A percentile compares a stretch with the other conserved stretches of the same genome.
Conservation (phyloP, 495 filamentous ascomycete genomes). For the Geoglossum glabrum region DNA sequence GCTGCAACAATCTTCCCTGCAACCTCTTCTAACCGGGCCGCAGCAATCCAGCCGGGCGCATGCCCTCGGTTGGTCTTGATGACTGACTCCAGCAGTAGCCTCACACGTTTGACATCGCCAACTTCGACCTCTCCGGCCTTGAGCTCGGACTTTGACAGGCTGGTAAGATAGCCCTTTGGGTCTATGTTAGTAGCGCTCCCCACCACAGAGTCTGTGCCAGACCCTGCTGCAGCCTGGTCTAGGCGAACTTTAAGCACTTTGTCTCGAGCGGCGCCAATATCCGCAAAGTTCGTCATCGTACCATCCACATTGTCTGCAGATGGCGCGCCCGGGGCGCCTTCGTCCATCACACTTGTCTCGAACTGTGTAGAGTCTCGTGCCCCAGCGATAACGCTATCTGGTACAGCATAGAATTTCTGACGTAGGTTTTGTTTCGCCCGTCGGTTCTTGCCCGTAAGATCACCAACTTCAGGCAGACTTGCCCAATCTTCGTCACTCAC, state of each 20-base stretch:
- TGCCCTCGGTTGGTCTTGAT: conserved; percentile 91
- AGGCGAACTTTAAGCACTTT: conserved; percentile 81
- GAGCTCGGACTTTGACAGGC: conserved; percentile 55
- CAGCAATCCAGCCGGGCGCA: conserved; percentile 90
- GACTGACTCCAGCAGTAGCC: conserved; percentile 80
- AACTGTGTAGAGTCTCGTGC: conserved; percentile 63
- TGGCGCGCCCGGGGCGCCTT: conserved; percentile 34
- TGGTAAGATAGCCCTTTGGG: conserved; percentile 87
- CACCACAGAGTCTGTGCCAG: conserved; percentile 43
- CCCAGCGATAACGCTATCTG: conserved; percentile 84
- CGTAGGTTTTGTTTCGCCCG: conserved; percentile 61
- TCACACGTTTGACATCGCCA: conserved; percentile 88
- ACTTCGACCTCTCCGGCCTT: conserved; percentile 64
- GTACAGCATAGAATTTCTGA: conserved; percentile 86
- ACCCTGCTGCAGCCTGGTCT: conserved; percentile 64
- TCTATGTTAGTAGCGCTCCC: conserved; percentile 87
- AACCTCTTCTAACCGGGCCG: conserved; percentile 76
- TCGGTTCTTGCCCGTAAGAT: conserved; percentile 84
- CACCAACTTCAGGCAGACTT: conserved; percentile 82
- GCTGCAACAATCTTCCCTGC: conserved; percentile 81
- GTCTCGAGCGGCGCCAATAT: conserved; percentile 87
- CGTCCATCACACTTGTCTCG: conserved; percentile 65
- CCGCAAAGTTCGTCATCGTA: conserved; percentile 93
- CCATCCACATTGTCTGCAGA: conserved; percentile 42
- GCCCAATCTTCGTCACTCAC: conserved; percentile 96